These are phyloP conservation scores for Beauveria asiatica DNA, from an alignment of 2,329 filamentous ascomycete genomes.

Conservation along the genomic window DNA sequence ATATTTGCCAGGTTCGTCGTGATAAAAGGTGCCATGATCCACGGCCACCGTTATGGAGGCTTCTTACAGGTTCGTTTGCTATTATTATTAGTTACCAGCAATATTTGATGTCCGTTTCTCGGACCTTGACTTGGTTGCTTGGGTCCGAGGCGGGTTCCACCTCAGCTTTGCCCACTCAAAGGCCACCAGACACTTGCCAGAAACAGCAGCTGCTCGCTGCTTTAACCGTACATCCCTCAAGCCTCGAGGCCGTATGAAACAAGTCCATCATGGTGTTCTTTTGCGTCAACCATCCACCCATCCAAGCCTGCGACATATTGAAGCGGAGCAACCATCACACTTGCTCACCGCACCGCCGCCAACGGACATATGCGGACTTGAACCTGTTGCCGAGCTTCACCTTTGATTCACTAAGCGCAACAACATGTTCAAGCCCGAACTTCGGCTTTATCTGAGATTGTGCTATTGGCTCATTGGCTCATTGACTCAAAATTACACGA, in stretches of 20 bases:
- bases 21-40: background rate
- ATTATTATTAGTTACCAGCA: too few relatives aligned
- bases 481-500: background rate
- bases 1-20: background rate
- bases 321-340: background rate
- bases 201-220: background rate
- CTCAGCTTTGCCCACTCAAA: constrained; percentile 2
- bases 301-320: background rate
- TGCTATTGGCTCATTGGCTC: background rate
- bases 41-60: background rate
- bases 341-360: background rate
- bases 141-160: background rate
- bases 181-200: background rate
- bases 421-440: background rate
- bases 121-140: background rate
- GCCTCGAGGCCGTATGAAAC: background rate
- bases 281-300: background rate
- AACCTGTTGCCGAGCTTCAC: background rate
- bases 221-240: too few relatives aligned
- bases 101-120: background rate
- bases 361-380: background rate
- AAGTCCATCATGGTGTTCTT: constrained; percentile 1
- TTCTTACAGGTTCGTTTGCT: background rate
- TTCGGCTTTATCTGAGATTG: background rate
- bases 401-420: background rate